Evolutionary conservation across 1,139 yeast species (phyloP), one percentile per base, ranked within the genome.

Genomic region (Waltiozyma sp.): DNA sequence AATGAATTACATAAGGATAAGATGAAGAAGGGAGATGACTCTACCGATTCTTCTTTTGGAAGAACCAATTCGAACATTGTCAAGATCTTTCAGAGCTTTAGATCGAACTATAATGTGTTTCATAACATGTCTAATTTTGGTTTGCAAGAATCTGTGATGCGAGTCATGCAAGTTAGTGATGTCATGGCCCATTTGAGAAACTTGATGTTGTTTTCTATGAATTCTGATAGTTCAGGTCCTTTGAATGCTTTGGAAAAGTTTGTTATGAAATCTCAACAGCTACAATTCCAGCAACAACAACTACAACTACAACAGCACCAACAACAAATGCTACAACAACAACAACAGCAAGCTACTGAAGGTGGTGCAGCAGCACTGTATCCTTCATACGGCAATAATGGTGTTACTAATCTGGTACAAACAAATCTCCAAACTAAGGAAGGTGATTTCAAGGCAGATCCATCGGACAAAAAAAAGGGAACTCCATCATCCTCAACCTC

Each of bases 151-250:
- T 69, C 70, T 33, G 79, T 85, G 3, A 72, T 83, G 75, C 65
- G 89, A 43, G 68, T 80, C 31, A 61, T 85, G 63, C 91, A 85
- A 59, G 74, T 84, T 3, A 73, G 87, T 39, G 93, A 84, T 60
- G 80, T 81, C 2, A 80, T 86, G 84, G 70, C 86, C 1, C 75
- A 75, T 47, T 68, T 85, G 53, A 72, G 74, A 45, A 77, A 82
- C 28, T 62, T 83, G 44, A 79, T 83, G 79, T 68, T 70, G 26
- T 80, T 73, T 52, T 70, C 81, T 21, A 58, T 69, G 41, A 53
- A 60, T 10, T 61, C 64, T 2, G 63, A 65, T n/a, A 49, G 57
- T 28, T 63, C 67, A 7, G 79, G 86, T 14, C 89, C 89, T 0
- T 53, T 77, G 31, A 69, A 70, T 42, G 76, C 87, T 0, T 61